These are phyloP conservation scores for Spergularia marina DNA, from an alignment of 148 eudicot species.

Conservation along the genomic window DNA sequence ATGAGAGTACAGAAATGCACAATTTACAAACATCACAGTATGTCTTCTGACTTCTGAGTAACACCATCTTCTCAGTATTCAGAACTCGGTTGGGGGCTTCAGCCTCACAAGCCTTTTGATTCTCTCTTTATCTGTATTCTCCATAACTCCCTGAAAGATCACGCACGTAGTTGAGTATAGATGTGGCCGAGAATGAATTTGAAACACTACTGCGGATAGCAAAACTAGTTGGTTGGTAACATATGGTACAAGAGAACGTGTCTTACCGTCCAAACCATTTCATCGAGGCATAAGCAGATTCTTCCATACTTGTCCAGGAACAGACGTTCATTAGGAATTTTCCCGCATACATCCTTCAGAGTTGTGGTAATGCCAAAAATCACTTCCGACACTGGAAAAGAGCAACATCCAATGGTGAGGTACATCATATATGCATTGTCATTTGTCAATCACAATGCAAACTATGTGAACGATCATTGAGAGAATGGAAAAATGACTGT, in stretches of 20 bases:
- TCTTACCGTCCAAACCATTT: conserved; percentile 90
- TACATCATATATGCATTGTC: too few species aligned
- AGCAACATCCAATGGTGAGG: neutral
- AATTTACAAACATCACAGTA: neutral
- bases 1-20: too few species aligned
- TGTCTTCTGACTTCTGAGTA: neutral
- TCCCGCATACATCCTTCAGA: conserved; percentile 92
- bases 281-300: conserved; percentile 92
- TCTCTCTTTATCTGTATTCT: conserved; percentile 91
- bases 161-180: too few species aligned
- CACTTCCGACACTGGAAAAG: conserved; percentile 72
- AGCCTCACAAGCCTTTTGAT: conserved; percentile 89
- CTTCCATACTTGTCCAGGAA: conserved; percentile 95
- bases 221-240: neutral
- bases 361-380: conserved; percentile 70
- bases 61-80: conserved; percentile 13
- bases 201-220: neutral
- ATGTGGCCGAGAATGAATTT: too few species aligned
- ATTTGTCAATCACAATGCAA: too few species aligned
- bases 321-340: conserved; percentile 87
- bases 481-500: too few species aligned
- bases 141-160: conserved; percentile 69
- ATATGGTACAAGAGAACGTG: neutral
- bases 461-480: too few species aligned
- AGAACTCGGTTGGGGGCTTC: conserved; percentile 89